Base-by-base conservation (phyloP, 345 rosid genomes). In the Garcia nutans region DNA sequence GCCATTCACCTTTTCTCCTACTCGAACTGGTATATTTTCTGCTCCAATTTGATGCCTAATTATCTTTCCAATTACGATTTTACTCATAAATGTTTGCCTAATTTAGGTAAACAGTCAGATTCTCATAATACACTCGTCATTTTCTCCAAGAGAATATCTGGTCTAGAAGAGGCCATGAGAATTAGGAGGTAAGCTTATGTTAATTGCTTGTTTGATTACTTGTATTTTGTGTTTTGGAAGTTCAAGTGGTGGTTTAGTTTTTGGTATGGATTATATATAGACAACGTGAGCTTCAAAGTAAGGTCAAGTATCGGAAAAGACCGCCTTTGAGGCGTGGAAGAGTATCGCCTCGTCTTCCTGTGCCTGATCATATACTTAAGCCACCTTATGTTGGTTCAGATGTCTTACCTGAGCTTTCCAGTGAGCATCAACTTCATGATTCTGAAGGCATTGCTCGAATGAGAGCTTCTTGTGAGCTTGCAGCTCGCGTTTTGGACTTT, bases 391-490 rank as follows among this genome's bases (percentile, higher is more conserved):
- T 85, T 24, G 85, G 82, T 75, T 79, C 92, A 47, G 77, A 82
- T 52, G 65, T 75, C 59, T 68, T 92, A 79, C 98, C 98, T 0
- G 97, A 87, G 70, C 86, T 93, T 76, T 73, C 88, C 0, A 84
- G 82, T 10, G 89, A 93, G 52, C 72, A 83, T 72, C 99, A 91
- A 79, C 71, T 91, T 77, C 96, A 89, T 74, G 96, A 88, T 68
- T 73, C 97, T 79, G 86, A 96, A 72, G 93, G 94, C 63, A 84
- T 93, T 75, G 77, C 15, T 56, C 76, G 77, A 75, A 93, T 93
- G 98, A 90, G 82, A 82, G 98, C 94, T 80, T 97, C 98, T 41
- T 87, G 96, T 45, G 92, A 93, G 86, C 97, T 96, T 55, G 97
- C 98, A 60, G 98, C 99, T 76, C 88, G 92, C 44, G 98, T 96